Evolutionary conservation across 805 yeast species (phyloP), one percentile per base, ranked within the genome.

Genomic region (Metschnikowia lochheadii): DNA sequence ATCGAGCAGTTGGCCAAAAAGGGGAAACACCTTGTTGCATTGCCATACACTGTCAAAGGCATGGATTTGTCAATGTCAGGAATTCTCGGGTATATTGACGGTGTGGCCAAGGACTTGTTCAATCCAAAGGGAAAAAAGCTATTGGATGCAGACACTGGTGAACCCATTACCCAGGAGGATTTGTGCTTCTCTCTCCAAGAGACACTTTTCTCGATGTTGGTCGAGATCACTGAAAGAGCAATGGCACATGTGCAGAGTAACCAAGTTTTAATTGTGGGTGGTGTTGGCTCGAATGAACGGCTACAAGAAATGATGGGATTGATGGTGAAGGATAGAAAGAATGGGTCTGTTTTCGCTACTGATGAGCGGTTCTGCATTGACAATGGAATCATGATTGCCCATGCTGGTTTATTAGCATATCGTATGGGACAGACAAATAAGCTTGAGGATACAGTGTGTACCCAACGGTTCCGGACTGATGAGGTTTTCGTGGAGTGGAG

Each of bases 61-160:
- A 94, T 94, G 99, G 99, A 94, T 67, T 63, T 94, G 50, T 87
- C 96, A 45, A 89, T 94, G 96, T 87, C 96, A 57, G 99, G 99
- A 8, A 89, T 94, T 40, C 70, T 94, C 51, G 97, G 91, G 14
- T 83, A 81, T 63, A 81, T 94, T 46, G 98, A 92, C 59, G 79
- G 78, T 29, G 67, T 91, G 17, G 97, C 97, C 0, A 78, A 82
- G 51, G 92, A 85, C 57, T 66, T 88, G 54, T 81, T 84, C 62
- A 75, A 78, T 11, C 51, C 52, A 8, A 68, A 67, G 49, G 70
- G 69, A 43, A 76, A 75, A 53, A 69, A 70, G 55, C 63, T 66
- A 29, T 57, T 71, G 33, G 73, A 68, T 49, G 67, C 67, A 31
- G 79, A 69, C 6, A 61, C 72, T 6, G 82, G 80, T 14, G 81